Evolutionary conservation across 2,329 filamentous ascomycete species (phyloP).

Genomic region (Chalaropsis ovoidea): DNA sequence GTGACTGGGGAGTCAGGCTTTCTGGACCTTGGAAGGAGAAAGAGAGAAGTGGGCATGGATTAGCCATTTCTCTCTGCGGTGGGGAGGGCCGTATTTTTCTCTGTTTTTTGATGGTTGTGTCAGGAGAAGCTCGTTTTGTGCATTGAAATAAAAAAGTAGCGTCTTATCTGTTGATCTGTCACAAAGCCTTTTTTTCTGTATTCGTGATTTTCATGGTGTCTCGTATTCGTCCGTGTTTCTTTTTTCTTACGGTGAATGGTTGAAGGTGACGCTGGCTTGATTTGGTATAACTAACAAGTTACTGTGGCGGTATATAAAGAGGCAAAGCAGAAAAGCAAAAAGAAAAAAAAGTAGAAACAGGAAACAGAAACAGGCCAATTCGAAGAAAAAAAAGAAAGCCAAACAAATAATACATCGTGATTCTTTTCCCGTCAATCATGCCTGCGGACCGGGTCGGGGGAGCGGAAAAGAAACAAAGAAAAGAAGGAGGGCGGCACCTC

Average conservation of each 20-base stretch:
- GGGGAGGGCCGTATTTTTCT: slow-evolving; percentile 2
- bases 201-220: background rate
- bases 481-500: background rate
- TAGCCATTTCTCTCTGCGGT: background rate
- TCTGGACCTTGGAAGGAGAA: slow-evolving; percentile 1
- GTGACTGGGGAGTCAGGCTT: slow-evolving; percentile 1
- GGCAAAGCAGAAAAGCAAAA: background rate
- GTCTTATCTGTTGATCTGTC: slow-evolving; percentile 12
- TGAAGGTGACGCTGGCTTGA: background rate
- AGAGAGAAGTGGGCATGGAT: background rate
- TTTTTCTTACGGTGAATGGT: no score
- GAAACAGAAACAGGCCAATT: background rate
- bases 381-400: background rate
- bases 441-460: no score
- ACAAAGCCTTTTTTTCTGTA: background rate
- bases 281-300: slow-evolving; percentile 21
- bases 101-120: slow-evolving; percentile 6
- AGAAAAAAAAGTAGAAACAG: background rate
- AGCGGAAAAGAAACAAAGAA: background rate
- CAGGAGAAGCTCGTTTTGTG: slow-evolving; percentile 11
- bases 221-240: background rate
- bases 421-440: background rate
- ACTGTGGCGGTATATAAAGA: slow-evolving; percentile 15
- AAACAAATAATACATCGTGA: background rate
- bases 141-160: slow-evolving; percentile 20